Conservation (phyloP, 2,329 filamentous ascomycete genomes). For the Allantophomopsis lycopodina region DNA sequence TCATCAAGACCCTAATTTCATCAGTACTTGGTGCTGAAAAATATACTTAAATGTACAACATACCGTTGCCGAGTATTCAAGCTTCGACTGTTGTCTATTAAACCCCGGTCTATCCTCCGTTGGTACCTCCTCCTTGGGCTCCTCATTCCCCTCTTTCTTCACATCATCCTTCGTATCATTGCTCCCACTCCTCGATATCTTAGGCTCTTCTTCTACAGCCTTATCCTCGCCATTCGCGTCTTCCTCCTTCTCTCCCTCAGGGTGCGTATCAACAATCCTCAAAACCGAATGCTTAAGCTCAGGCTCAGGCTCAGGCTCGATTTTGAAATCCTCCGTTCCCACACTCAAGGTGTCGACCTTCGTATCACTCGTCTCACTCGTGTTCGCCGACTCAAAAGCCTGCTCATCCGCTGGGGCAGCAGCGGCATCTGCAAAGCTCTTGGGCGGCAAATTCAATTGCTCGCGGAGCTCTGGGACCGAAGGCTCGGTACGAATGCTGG, state of each 20-base stretch:
- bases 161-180: no score
- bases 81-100: conserved; percentile 11
- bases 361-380: conserved; percentile 1
- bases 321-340: not conserved
- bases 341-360: no score
- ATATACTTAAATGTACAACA: not conserved
- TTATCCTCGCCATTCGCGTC: not conserved
- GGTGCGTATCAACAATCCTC: conserved; percentile 12
- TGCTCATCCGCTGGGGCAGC: conserved; percentile 7
- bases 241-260: conserved; percentile 4
- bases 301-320: not conserved
- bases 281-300: conserved; percentile 6
- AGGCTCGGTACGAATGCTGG: conserved; percentile 14
- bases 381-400: conserved; percentile 2
- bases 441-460: conserved; percentile 19
- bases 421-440: conserved; percentile 23
- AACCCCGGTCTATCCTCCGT: conserved; percentile 5
- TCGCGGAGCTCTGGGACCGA: conserved; percentile 17
- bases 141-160: no score
- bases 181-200: no score
- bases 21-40: not conserved
- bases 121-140: not conserved
- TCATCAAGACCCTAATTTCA: conserved; percentile 15
- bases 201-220: not conserved
- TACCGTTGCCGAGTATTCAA: conserved; percentile 15